A percentile compares a stretch with the other conserved stretches of the same genome.
Conservation (phyloP, 768 basidiomycete genomes). For the Leucocoprinus sp. region DNA sequence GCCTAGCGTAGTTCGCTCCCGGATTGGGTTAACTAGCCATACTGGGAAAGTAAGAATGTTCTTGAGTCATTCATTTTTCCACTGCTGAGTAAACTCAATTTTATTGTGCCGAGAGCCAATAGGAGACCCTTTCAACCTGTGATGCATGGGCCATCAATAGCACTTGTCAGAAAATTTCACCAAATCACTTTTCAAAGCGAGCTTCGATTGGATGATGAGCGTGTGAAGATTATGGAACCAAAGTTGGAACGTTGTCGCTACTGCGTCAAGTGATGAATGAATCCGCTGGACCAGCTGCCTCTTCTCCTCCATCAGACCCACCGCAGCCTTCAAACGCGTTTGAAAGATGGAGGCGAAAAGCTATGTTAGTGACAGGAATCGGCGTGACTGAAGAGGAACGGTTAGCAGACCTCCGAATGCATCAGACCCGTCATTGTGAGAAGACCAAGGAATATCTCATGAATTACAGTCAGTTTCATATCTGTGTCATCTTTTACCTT, state of each 20-base stretch:
- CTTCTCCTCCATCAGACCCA: conserved; percentile 14
- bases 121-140: too few species aligned
- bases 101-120: too few species aligned
- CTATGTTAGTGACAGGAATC: conserved; percentile 38
- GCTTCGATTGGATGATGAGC: neutral
- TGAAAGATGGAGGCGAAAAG: conserved; percentile 40
- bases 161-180: conserved; percentile 5
- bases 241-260: too few species aligned
- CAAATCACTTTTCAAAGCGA: too few species aligned
- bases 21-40: too few species aligned
- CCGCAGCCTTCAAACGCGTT: conserved; percentile 29
- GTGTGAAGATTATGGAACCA: conserved; percentile 9
- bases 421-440: conserved; percentile 46
- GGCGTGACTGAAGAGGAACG: conserved; percentile 41
- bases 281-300: conserved; percentile 15
- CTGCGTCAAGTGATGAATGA: conserved; percentile 22
- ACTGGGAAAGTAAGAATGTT: too few species aligned
- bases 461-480: conserved; percentile 50
- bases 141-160: neutral
- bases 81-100: too few species aligned
- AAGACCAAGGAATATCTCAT: conserved; percentile 62
- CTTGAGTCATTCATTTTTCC: too few species aligned
- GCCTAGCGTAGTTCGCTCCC: too few species aligned
- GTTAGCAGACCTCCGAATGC: conserved; percentile 27
- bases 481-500: conserved; percentile 10